These are phyloP conservation scores for Parmelia sp. DNA, from an alignment of 495 filamentous ascomycete species.

Conservation along the genomic window DNA sequence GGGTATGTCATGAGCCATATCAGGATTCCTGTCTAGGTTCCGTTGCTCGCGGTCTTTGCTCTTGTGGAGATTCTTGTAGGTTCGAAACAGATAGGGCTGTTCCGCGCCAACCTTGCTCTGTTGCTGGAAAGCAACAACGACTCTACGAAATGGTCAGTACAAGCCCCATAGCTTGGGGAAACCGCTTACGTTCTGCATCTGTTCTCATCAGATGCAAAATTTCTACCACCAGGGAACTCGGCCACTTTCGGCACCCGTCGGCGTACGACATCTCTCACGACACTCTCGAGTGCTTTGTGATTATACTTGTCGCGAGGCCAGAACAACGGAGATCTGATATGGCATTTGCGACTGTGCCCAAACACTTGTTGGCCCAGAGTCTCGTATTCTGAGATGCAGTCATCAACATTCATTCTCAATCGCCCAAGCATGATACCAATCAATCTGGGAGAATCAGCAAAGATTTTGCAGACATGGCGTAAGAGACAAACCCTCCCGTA, in stretches of 20 bases:
- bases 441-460: conserved; percentile 30
- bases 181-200: conserved; percentile 29
- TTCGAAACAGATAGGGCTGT: conserved; percentile 20
- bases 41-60: not conserved
- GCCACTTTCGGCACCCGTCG: conserved; percentile 20
- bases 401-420: conserved; percentile 46
- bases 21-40: conserved; percentile 24
- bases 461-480: not conserved
- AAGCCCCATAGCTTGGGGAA: not conserved
- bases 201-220: conserved; percentile 25
- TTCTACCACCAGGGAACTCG: conserved; percentile 22
- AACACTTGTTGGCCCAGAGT: conserved; percentile 42
- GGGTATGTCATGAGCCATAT: conserved; percentile 27
- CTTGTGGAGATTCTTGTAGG: conserved; percentile 21
- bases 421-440: conserved; percentile 51
- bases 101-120: conserved; percentile 4
- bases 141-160: not conserved
- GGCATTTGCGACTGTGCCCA: conserved; percentile 29
- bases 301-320: conserved; percentile 25
- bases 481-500: conserved; percentile 17
- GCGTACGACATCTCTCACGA: conserved; percentile 22
- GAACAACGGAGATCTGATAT: conserved; percentile 19
- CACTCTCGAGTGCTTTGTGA: conserved; percentile 19
- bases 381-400: conserved; percentile 45
- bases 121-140: conserved; percentile 20